Evolutionary conservation across 73 alveolate genomes (phyloP).

Genomic region (Paramecium pentaurelia): DNA sequence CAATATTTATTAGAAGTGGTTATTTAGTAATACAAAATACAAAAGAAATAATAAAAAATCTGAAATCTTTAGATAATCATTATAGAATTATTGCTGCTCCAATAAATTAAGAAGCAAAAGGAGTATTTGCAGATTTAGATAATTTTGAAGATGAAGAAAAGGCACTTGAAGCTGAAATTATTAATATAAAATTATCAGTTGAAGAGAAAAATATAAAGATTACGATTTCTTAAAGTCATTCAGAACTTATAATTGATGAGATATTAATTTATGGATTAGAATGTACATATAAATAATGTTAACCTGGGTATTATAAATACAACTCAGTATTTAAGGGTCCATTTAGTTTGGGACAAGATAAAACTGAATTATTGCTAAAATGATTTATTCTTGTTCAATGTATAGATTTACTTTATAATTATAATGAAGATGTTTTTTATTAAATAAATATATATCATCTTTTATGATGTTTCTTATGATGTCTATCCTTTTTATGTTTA

Average conservation of each 20-base stretch:
- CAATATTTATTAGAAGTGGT: conserved; percentile 52
- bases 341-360: conserved; percentile 15
- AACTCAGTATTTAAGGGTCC: conserved; percentile 33
- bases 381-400: neutral
- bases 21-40: conserved; percentile 18
- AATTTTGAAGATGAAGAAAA: neutral
- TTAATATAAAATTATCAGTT: neutral
- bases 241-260: neutral
- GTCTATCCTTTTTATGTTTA: neutral
- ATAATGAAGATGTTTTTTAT: neutral
- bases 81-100: conserved; percentile 24
- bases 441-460: conserved; percentile 4
- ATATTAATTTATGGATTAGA: neutral
- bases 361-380: neutral
- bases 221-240: neutral
- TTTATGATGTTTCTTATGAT: conserved; percentile 6
- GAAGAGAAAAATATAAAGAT: neutral
- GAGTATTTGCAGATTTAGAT: neutral
- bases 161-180: neutral
- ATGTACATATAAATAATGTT: neutral
- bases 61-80: neutral
- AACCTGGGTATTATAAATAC: neutral
- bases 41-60: neutral
- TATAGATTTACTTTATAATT: neutral
- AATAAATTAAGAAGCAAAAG: neutral